These are phyloP conservation scores for Penicillium lagena DNA, from an alignment of 495 filamentous ascomycete genomes.

Conservation along the genomic window DNA sequence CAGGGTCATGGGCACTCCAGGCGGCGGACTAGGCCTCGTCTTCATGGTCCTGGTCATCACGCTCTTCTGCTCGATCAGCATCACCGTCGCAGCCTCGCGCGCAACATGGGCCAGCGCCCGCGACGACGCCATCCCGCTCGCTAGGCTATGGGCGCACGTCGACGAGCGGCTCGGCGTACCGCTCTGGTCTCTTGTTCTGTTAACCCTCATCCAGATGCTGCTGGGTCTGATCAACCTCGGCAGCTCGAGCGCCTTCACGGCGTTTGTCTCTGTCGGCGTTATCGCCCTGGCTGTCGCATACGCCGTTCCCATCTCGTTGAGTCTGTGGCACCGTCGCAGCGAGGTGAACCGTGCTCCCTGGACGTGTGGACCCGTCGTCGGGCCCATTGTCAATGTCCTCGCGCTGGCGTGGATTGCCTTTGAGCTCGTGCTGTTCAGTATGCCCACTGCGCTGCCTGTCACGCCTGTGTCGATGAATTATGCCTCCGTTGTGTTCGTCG, in stretches of 20 bases:
- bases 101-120: conserved; percentile 56
- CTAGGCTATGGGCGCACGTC: conserved; percentile 27
- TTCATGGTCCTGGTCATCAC: conserved; percentile 55
- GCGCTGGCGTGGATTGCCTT: conserved; percentile 54
- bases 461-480: conserved; percentile 50
- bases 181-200: conserved; percentile 27
- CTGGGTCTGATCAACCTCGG: conserved; percentile 62
- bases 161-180: conserved; percentile 24
- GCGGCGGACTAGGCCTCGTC: conserved; percentile 39
- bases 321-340: conserved; percentile 41
- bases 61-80: conserved; percentile 57
- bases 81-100: conserved; percentile 53
- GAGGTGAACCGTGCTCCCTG: conserved; percentile 50
- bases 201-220: conserved; percentile 36
- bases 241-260: conserved; percentile 52
- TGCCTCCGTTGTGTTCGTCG: conserved; percentile 58
- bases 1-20: conserved; percentile 37
- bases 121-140: conserved; percentile 40
- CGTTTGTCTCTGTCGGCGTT: conserved; percentile 58
- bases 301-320: conserved; percentile 50
- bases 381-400: conserved; percentile 48
- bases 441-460: conserved; percentile 45
- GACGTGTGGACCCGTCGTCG: conserved; percentile 47
- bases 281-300: conserved; percentile 54
- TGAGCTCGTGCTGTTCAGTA: conserved; percentile 53